Evolutionary conservation across 495 filamentous ascomycete species (phyloP), one percentile per base, ranked within the genome.

Genomic region (Lasiosphaeriaceae sp.): DNA sequence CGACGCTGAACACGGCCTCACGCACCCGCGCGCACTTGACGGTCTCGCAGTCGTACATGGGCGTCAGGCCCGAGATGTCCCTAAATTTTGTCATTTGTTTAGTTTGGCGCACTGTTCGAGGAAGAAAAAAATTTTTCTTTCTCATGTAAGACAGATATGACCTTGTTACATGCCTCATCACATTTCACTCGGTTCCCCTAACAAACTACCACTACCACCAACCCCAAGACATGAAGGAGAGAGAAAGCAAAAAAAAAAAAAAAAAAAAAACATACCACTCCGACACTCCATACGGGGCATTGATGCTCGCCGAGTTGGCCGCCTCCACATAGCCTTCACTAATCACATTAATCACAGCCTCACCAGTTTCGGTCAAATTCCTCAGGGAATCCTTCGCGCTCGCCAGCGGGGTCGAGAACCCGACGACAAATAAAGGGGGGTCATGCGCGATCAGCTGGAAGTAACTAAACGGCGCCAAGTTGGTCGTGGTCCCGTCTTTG

Each of bases 401-500:
- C 3, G 78, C 77, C 11, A 83, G 69, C 48, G 77, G 65, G 3
- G 76, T 75, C 0, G 80, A 78, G 66, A 90, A 88, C 7, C 94
- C 90, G 17, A 97, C 73, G n/a, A 80, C 78, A 73, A 97, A 95
- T 24, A 96, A 76, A 1, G 94, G 94, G 2, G 94, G 93, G 68
- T 97, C 93, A 66, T 95, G 90, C 64, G 86, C 85, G 61, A 96
- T 80, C 11, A 97, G 66, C 56, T 90, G 82, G 58, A 90, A 87
- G 75, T 94, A 96, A 59, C 81, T 86, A 76, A 92, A 96, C 0
- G 92, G 92, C 1, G 93, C 88, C 5, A 97, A 80, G 71, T 97
- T 97, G 17, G 64, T 61, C 11, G 23, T 26, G 16, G 3, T 77
- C 79, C 58, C 72, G 43, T 80, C 77, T 21, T 70, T 56, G 22